Evolutionary conservation across 2,329 filamentous ascomycete genomes (phyloP), one percentile per base, ranked within the genome.

Genomic region (Cadophora gregata): DNA sequence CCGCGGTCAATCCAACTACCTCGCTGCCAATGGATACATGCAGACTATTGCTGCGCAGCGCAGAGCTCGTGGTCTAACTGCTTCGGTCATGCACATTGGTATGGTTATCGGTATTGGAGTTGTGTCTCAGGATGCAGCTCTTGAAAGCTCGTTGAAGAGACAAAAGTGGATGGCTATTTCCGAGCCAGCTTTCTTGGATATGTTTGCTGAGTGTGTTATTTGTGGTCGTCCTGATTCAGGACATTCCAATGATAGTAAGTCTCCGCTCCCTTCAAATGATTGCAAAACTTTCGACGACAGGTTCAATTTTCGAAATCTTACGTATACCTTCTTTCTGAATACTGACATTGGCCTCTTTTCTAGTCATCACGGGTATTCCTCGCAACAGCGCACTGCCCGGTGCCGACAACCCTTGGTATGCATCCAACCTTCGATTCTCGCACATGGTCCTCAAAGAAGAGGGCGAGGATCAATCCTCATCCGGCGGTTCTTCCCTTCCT

Each of bases 21-120:
- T 75, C 0, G 80, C 81, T 0, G 82, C 79, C 3, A 84, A 84
- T 68, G 67, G 69, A 3, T 86, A 59, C 33, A 60, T 65, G 55
- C 56, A 59, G 9, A 47, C 55, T 4, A 77, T 83, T 29, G 78
- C 76, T 3, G 76, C 78, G 25, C 76, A 81, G 67, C 78, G 83
- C 2, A 75, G 77, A 0, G 73, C 73, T 0, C 75, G 74, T 27
- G 81, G 82, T 1, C 74, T 83, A 1, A 77, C 81, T 2, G 83
- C 81, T 27, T 79, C 82, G 0, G 81, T 81, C 0, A 77, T 90
- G 1, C 81, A 88, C 70, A 77, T 89, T 16, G 85, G 85, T 0
- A 80, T 81, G 1, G 80, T 89, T 9, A 75, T 76, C 3, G 81
- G 77, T 5, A 73, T 79, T 4, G 81, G 82, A 0, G 79, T 77